These are phyloP conservation scores for Huiozyma sinensis DNA, from an alignment of 805 yeast species.

Conservation along the genomic window DNA sequence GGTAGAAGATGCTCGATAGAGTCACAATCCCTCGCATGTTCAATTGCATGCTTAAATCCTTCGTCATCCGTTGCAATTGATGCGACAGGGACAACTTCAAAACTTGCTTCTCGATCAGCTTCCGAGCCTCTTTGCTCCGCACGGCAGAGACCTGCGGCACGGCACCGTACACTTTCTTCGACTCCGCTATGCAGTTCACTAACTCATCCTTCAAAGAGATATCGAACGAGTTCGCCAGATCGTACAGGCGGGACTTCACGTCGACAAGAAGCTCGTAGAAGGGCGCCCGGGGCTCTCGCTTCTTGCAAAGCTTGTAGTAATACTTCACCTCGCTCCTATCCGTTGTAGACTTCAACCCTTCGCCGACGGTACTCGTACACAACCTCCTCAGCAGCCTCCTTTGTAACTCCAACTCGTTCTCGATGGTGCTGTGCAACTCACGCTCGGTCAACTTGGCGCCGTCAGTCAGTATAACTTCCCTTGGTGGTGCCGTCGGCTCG, in stretches of 20 bases:
- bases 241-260: conserved; percentile 32
- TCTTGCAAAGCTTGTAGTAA: conserved; percentile 12
- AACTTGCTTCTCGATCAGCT: conserved; percentile 28
- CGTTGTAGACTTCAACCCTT: conserved; percentile 25
- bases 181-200: conserved; percentile 26
- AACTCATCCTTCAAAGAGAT: conserved; percentile 40
- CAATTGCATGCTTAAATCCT: conserved; percentile 22
- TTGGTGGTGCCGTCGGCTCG: conserved; percentile 36
- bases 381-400: conserved; percentile 55
- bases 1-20: conserved; percentile 17
- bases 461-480: conserved; percentile 16
- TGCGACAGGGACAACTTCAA: conserved; percentile 31
- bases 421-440: conserved; percentile 32
- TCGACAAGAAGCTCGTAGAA: conserved; percentile 22
- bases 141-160: conserved; percentile 23
- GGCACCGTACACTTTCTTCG: conserved; percentile 34
- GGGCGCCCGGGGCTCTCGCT: conserved; percentile 15
- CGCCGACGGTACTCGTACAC: conserved; percentile 41
- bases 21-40: conserved; percentile 28
- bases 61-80: conserved; percentile 21
- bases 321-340: conserved; percentile 20
- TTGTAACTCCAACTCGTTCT: conserved; percentile 53
- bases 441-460: conserved; percentile 20
- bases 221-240: conserved; percentile 56
- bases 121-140: conserved; percentile 23